phyloP scores from a whole-genome alignment of 306 rosid genomes.

The Abrus pulchellus region DNA sequence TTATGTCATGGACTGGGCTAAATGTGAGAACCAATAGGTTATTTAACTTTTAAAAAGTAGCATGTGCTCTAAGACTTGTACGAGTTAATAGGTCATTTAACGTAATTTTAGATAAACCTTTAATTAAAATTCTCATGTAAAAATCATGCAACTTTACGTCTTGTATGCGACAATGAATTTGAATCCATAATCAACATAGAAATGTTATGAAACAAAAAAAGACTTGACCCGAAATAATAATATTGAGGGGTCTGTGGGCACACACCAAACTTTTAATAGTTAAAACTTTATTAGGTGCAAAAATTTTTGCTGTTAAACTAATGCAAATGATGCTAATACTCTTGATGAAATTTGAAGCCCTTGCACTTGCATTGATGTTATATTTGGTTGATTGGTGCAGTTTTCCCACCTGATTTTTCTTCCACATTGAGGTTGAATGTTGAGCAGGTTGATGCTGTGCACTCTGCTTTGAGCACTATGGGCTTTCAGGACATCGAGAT shows the following conservation, averaged over 20 bases:
- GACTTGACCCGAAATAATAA: no score
- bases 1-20: background rate
- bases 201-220: no score
- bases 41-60: background rate
- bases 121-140: no score
- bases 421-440: background rate
- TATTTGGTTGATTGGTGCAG: no score
- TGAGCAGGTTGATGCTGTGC: constrained; percentile 76
- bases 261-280: no score
- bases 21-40: background rate
- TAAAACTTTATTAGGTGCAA: background rate
- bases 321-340: background rate
- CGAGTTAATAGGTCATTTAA: no score
- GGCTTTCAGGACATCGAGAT: constrained; percentile 71
- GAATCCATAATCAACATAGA: no score
- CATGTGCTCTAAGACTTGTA: background rate
- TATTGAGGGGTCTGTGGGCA: no score
- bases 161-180: no score
- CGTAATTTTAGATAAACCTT: no score
- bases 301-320: background rate
- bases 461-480: constrained; percentile 59
- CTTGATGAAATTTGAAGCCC: background rate
- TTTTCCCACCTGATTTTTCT: background rate
- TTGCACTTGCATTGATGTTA: background rate
- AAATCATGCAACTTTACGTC: no score